phyloP scores from a whole-genome alignment of 2,329 filamentous ascomycete species.

The Nigrograna mackinnonii region DNA sequence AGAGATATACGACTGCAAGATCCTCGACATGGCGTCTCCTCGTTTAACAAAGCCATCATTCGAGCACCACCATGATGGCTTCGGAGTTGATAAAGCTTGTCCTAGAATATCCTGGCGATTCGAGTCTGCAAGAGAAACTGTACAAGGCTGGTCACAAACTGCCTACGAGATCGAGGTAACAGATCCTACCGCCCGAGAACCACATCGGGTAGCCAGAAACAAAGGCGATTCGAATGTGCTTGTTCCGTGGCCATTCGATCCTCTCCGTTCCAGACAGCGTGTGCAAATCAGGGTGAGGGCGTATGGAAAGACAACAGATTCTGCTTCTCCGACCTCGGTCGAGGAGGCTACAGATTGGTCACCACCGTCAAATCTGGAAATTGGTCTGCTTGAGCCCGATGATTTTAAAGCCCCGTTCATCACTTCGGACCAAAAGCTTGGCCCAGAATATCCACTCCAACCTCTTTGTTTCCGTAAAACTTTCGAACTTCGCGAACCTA shows the following conservation, averaged over 20 bases:
- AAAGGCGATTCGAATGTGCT: conserved; percentile 27
- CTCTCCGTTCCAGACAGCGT: conserved; percentile 28
- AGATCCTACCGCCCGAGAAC: neutral
- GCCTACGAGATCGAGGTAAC: neutral
- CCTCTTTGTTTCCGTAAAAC: conserved; percentile 41
- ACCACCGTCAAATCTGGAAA: neutral
- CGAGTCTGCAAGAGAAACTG: conserved; percentile 16
- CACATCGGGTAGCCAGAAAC: conserved; percentile 23
- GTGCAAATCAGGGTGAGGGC: conserved; percentile 31
- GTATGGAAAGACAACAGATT: conserved; percentile 17
- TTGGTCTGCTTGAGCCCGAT: neutral
- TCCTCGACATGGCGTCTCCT: too few species aligned
- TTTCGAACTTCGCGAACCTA: conserved; percentile 3
- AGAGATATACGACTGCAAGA: too few species aligned
- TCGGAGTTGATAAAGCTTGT: neutral
- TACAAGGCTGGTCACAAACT: conserved; percentile 7
- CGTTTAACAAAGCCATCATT: too few species aligned
- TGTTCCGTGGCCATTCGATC: conserved; percentile 49
- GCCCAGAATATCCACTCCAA: conserved; percentile 21
- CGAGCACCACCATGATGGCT: neutral
- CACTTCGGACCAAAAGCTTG: conserved; percentile 5
- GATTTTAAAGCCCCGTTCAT: neutral
- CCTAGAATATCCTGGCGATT: neutral
- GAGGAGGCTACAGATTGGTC: too few species aligned
- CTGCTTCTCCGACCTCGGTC: neutral